Evolutionary conservation across 352 stramenopile species (phyloP), one percentile per base, ranked within the genome.

Genomic region (Globisporangium solare): DNA sequence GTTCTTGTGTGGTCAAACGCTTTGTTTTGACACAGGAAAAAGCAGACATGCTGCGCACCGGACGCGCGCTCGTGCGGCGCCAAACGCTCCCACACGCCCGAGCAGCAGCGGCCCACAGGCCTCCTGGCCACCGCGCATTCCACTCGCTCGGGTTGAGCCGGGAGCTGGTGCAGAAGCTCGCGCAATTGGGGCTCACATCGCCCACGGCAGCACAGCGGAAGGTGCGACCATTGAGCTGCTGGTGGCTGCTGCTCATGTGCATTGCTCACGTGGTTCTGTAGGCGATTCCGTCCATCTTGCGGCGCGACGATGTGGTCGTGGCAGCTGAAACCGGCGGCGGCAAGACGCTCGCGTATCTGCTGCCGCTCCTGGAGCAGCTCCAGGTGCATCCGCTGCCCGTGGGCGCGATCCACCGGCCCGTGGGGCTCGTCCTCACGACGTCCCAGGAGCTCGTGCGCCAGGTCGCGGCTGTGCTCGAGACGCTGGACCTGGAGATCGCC

Each of bases 311-410:
- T 69, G 76, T 98, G 18, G 86, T 98, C 18, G 72, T 99, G 47
- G 95, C 97, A 24, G 90, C 83, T 14, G 94, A 98, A 63, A 99
- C 96, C 0, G 96, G 96, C 43, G 89, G 76, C 53, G 95, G 95
- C 51, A 99, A 99, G 71, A 99, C 96, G 32, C 75, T 99, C 47
- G 83, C 94, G 11, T 99, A 98, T 68, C 56, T 98, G 3, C 57
- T 99, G 45, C 95, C 95, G 3, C 68, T 98, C 57, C 59, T 98
- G 27, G 73, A 94, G 51, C 70, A 76, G 35, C 63, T 80, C 18
- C 61, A 71, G 21, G 32, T 59, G n/a, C 64, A 73, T 24, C 54
- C 69, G 42, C 41, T 86, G 47, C 54, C 67, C 0, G 21, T 69
- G n/a, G 54, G 61, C 8, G 50, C 73, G 12, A 71, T 87, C 32